Base-by-base conservation (phyloP, 139 green algal genomes). In the Ettlia oleoabundans region DNA sequence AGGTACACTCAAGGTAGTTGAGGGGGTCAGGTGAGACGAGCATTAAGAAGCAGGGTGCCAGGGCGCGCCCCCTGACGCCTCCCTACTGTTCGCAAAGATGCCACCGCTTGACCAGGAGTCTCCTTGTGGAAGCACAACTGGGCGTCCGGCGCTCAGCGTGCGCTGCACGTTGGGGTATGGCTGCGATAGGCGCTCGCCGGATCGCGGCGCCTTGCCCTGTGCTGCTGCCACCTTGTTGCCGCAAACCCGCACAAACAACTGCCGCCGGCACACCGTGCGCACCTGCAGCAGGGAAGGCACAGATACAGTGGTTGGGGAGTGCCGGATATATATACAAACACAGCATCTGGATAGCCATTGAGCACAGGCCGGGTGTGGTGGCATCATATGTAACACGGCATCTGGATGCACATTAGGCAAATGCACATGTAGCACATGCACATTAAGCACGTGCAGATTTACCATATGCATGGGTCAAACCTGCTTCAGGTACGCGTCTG, bases 401-500 rank as follows among this genome's bases (percentile, higher is more conserved):
- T 15, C 13, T 24, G 13, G 15, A 58, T 10, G 47, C 15, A 58
- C 47, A 58, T 15, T 24, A 15, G 47, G 47, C 13, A 10, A 58
- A 58, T 58, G 47, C 47, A 58, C 47, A 58, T n/a, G n/a, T n/a
- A n/a, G n/a, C n/a, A n/a, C n/a, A 58, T 10, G 47, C 15, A 58
- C 47, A 58, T 15, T 24, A 15, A 15, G 47, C 13, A 10, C 10
- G 15, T 58, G 47, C 47, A 58, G 13, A 58, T n/a, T n/a, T 24
- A 58, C 47, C 47, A 15, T 58, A 58, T 58, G 13, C 10, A 15
- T 58, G 47, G 13, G 47, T 10, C 47, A 81, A 75, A 94, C 93
- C 91, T 96, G 92, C 82, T 94, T 94, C 8, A 97, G 76, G 84
- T 96, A 97, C 1, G 75, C 85, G 4, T 96, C 94, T 7, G 92